phyloP scores from a whole-genome alignment of 2,329 filamentous ascomycete genomes.

The Orbilia brochopaga region DNA sequence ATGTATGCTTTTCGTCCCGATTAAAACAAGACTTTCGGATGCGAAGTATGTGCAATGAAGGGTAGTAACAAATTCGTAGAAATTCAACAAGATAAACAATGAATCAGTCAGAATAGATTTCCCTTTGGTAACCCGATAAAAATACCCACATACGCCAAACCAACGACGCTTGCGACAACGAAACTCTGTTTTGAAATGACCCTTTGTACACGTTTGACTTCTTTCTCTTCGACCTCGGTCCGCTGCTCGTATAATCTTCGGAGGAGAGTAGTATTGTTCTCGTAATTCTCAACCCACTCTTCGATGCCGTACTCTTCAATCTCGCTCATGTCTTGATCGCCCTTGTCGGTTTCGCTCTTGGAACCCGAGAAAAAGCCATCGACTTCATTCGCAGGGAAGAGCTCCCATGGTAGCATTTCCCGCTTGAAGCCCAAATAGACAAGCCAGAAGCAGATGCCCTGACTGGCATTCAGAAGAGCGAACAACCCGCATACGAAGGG shows the following conservation, averaged over 20 bases:
- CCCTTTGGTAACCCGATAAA: conserved; percentile 46
- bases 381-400: conserved; percentile 45
- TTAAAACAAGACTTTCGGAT: conserved; percentile 27
- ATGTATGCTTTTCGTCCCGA: conserved; percentile 49
- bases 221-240: conserved; percentile 48
- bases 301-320: conserved; percentile 45
- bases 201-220: conserved; percentile 51
- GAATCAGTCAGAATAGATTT: conserved; percentile 47
- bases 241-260: conserved; percentile 39
- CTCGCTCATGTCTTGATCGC: conserved; percentile 30
- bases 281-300: conserved; percentile 49
- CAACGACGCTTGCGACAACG: conserved; percentile 37
- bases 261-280: conserved; percentile 46
- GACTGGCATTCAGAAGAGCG: conserved; percentile 40
- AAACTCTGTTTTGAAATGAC: conserved; percentile 50
- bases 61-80: conserved; percentile 8
- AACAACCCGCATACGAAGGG: conserved; percentile 40
- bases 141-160: conserved; percentile 49
- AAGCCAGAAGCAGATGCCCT: conserved; percentile 47
- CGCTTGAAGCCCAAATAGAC: conserved; percentile 45
- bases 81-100: conserved; percentile 25
- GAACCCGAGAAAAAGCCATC: conserved; percentile 33
- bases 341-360: conserved; percentile 17
- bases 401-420: conserved; percentile 46
- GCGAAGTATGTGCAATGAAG: conserved; percentile 12